phyloP scores from a whole-genome alignment of 768 basidiomycete genomes.

The Sarcodon aspratus region DNA sequence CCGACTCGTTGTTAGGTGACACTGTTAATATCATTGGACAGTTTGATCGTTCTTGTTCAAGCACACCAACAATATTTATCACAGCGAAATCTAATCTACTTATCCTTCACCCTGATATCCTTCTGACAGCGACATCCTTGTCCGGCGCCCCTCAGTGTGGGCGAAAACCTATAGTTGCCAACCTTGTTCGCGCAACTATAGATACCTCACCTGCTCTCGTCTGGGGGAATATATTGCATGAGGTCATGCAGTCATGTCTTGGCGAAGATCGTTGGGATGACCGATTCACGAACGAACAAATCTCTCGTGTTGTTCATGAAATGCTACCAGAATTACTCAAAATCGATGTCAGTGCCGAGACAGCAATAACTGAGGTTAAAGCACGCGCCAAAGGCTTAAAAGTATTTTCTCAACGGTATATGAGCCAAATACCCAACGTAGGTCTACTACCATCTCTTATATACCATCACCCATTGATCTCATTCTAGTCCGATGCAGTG shows the following conservation, averaged over 20 bases:
- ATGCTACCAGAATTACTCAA: slow-evolving; percentile 53
- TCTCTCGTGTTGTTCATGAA: slow-evolving; percentile 41
- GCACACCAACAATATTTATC: slow-evolving; percentile 40
- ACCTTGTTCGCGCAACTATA: slow-evolving; percentile 44
- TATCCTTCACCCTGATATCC: slow-evolving; percentile 85
- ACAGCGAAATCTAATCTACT: slow-evolving; percentile 57
- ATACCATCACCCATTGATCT: background rate
- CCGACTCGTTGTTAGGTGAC: slow-evolving; percentile 44
- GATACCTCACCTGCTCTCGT: slow-evolving; percentile 59
- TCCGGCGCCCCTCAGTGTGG: slow-evolving; percentile 75
- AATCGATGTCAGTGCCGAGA: slow-evolving; percentile 43
- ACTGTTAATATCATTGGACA: slow-evolving; percentile 65
- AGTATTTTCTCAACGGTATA: slow-evolving; percentile 55
- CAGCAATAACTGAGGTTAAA: slow-evolving; percentile 55
- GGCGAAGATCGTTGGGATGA: slow-evolving; percentile 49
- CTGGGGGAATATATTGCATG: slow-evolving; percentile 92
- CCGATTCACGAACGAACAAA: slow-evolving; percentile 44
- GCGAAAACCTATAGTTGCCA: slow-evolving; percentile 76
- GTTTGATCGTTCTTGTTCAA: slow-evolving; percentile 17
- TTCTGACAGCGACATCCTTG: slow-evolving; percentile 84
- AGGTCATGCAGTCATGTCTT: slow-evolving; percentile 80
- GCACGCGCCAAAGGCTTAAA: slow-evolving; percentile 52
- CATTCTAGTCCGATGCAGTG: slow-evolving; percentile 43
- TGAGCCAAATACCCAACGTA: slow-evolving; percentile 57
- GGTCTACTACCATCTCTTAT: slow-evolving; percentile 1